phyloP scores from a whole-genome alignment of 495 filamentous ascomycete species.

The Penicillium daleae region DNA sequence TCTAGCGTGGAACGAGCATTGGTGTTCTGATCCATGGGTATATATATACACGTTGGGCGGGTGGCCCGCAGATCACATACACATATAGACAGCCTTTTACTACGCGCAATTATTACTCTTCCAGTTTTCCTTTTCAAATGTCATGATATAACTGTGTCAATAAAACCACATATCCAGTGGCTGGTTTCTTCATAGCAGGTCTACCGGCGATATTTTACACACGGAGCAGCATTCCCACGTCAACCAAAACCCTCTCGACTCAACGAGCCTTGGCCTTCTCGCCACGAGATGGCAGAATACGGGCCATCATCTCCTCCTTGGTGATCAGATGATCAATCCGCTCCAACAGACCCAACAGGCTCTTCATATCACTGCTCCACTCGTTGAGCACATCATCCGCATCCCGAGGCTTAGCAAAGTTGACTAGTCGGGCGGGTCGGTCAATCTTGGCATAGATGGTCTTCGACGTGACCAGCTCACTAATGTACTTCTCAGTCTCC shows the following conservation, averaged over 20 bases:
- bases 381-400: constrained; percentile 98
- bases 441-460: constrained; percentile 98
- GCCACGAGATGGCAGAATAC: constrained; percentile 76
- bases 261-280: constrained; percentile 55
- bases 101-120: neutral
- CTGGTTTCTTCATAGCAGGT: constrained; percentile 26
- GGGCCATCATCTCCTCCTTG: constrained; percentile 99
- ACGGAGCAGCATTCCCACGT: constrained; percentile 32
- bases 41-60: constrained; percentile 10
- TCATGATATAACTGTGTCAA: neutral
- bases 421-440: constrained; percentile 86
- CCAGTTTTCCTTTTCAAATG: neutral
- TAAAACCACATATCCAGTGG: constrained; percentile 3
- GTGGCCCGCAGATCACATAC: constrained; percentile 16
- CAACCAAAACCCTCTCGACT: constrained; percentile 14
- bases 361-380: constrained; percentile 99
- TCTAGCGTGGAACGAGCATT: constrained; percentile 36
- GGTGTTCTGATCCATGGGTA: neutral
- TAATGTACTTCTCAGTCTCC: constrained; percentile 97
- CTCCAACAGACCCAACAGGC: constrained; percentile 85
- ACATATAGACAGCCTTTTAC: constrained; percentile 3
- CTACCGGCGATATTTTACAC: constrained; percentile 45
- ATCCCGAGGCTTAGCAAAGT: constrained; percentile 89
- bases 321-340: constrained; percentile 97
- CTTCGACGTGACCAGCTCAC: constrained; percentile 91